phyloP scores from a whole-genome alignment of 2,329 filamentous ascomycete species.

The Neospermospora avenae region DNA sequence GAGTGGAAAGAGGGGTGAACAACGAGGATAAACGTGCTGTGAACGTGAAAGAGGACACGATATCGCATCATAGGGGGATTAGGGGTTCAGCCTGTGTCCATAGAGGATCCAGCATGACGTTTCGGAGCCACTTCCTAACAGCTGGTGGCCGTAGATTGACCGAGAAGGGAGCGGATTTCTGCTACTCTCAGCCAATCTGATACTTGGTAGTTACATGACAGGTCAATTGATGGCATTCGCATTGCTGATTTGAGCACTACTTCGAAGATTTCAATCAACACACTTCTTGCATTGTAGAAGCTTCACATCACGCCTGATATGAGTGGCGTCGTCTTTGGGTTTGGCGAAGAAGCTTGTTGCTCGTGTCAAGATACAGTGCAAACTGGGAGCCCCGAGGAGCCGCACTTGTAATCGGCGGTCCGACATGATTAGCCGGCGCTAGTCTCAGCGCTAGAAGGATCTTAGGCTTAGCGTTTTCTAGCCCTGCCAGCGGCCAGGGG shows the following conservation, averaged over 20 bases:
- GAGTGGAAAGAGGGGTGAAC: neutral
- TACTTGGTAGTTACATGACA: no score
- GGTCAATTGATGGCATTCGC: neutral
- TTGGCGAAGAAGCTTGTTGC: neutral
- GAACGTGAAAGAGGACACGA: neutral
- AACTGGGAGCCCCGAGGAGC: no score
- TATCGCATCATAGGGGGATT: neutral
- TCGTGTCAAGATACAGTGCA: neutral
- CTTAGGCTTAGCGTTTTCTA: conserved; percentile 7
- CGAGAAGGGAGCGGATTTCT: conserved; percentile 4
- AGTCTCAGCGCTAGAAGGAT: conserved; percentile 14
- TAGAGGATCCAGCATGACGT: conserved; percentile 23
- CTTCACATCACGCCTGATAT: no score
- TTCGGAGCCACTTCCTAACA: conserved; percentile 6
- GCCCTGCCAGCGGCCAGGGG: neutral
- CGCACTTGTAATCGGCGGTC: neutral
- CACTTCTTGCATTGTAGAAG: no score
- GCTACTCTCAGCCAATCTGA: no score
- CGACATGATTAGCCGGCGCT: neutral
- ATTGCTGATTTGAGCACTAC: no score
- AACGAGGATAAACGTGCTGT: neutral
- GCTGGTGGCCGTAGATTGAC: conserved; percentile 18
- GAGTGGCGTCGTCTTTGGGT: neutral
- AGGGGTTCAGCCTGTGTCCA: neutral
- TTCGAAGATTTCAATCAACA: no score